These are phyloP conservation scores for Lachnum nothofagi DNA, from an alignment of 2,329 filamentous ascomycete genomes.

Conservation along the genomic window DNA sequence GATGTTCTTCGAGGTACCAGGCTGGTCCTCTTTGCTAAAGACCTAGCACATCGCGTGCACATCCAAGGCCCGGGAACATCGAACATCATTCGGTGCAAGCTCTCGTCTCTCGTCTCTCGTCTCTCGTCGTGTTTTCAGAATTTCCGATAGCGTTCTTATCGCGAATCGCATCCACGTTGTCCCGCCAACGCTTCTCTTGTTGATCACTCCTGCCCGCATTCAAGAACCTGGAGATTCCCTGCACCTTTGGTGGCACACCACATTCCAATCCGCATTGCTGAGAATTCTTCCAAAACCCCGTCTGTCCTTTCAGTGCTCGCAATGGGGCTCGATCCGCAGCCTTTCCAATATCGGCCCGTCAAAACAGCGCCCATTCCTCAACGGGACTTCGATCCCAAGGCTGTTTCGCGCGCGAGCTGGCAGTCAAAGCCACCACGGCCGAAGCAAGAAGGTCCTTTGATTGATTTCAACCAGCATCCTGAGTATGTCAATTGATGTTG, in stretches of 20 bases:
- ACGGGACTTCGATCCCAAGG: constrained; percentile 76
- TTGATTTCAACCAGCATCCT: constrained; percentile 81
- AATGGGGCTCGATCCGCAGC: constrained; percentile 59
- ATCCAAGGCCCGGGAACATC: constrained; percentile 24
- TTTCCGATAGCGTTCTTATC: neutral
- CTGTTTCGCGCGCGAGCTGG: constrained; percentile 74
- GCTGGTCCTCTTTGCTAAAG: constrained; percentile 4
- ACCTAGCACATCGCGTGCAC: constrained; percentile 25
- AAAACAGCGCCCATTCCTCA: constrained; percentile 45
- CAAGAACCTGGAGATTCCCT: constrained; percentile 9
- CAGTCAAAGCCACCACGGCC: constrained; percentile 55
- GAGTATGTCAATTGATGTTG: constrained; percentile 53
- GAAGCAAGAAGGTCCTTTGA: constrained; percentile 67
- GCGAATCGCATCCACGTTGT: constrained; percentile 6
- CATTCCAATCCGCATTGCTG: constrained; percentile 21
- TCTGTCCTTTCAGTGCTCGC: constrained; percentile 25
- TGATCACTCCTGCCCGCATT: constrained; percentile 8
- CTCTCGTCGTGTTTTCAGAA: constrained; percentile 7
- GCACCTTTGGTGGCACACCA: constrained; percentile 16
- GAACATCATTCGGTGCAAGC: constrained; percentile 21
- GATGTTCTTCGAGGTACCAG: neutral
- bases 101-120: constrained; percentile 9
- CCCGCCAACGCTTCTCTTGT: constrained; percentile 6
- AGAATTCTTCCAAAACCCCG: constrained; percentile 5
- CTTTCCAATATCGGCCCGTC: constrained; percentile 62